These are phyloP conservation scores for Cucurbita ficifolia DNA, from an alignment of 306 rosid species.

Conservation along the genomic window DNA sequence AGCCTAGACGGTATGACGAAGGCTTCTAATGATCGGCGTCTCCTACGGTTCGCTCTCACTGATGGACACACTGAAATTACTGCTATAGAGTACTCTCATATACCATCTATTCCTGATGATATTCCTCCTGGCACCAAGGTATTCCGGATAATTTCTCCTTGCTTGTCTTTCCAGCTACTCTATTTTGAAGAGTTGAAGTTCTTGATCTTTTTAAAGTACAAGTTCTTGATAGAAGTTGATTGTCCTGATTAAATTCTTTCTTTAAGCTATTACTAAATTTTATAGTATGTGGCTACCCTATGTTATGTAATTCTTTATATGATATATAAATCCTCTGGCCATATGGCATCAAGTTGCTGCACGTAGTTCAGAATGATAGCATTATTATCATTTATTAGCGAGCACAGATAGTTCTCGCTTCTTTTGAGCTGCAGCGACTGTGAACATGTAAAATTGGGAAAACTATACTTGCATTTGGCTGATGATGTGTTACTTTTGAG, in stretches of 20 bases:
- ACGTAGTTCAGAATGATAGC: background rate
- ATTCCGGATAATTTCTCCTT: background rate
- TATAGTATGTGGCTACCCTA: background rate
- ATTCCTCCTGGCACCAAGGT: slow-evolving; percentile 89
- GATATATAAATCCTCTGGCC: background rate
- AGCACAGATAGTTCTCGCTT: background rate
- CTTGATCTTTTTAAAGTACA: background rate
- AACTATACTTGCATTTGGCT: background rate
- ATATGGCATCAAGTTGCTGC: background rate
- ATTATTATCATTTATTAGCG: background rate
- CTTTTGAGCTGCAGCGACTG: background rate
- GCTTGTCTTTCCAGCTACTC: background rate
- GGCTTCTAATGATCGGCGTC: slow-evolving; percentile 35
- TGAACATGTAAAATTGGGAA: background rate
- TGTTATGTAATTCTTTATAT: background rate
- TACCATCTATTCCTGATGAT: slow-evolving; percentile 40
- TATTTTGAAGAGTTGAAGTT: background rate
- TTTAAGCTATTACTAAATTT: background rate
- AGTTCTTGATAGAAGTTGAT: background rate
- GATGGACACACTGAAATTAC: slow-evolving; percentile 72
- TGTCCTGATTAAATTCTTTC: background rate
- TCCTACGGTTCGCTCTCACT: slow-evolving; percentile 50
- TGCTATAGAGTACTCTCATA: slow-evolving; percentile 52
- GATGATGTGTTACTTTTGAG: background rate
- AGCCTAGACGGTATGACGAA: slow-evolving; percentile 29